These are phyloP conservation scores for Thinopyrum obtusiflorum DNA, from an alignment of 202 grass and related monocot genomes.

Conservation along the genomic window DNA sequence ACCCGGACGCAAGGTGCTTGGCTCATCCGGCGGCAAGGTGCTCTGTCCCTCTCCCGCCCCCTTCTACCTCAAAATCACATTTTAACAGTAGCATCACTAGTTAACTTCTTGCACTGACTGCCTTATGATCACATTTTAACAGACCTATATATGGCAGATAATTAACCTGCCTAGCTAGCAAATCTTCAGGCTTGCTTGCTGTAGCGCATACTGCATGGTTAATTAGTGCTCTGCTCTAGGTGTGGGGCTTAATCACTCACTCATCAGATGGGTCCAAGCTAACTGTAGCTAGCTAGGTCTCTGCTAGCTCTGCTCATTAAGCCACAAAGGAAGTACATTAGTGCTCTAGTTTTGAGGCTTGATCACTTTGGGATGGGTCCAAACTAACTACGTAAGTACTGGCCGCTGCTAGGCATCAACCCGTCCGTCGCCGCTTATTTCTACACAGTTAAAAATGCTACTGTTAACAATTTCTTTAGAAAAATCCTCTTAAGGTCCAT, in stretches of 20 bases:
- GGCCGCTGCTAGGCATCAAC: neutral
- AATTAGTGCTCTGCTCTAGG: neutral
- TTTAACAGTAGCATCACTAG: too few relatives aligned
- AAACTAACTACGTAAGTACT: constrained; percentile 12
- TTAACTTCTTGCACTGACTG: too few relatives aligned
- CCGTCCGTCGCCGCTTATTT: constrained; percentile 4
- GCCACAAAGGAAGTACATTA: neutral
- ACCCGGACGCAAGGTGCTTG: too few relatives aligned
- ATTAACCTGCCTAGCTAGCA: constrained; percentile 25
- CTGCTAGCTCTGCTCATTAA: too few relatives aligned
- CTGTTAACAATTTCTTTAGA: neutral
- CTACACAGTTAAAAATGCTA: neutral
- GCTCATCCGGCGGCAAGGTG: too few relatives aligned
- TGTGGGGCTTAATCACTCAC: neutral
- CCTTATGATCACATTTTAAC: neutral
- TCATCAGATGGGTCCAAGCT: constrained; percentile 40
- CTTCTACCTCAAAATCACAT: too few relatives aligned
- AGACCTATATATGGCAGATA: neutral
- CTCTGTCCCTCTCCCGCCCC: too few relatives aligned
- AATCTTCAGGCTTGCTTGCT: neutral
- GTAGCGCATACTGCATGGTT: constrained; percentile 10
- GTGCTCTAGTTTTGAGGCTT: constrained; percentile 27
- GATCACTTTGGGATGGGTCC: constrained; percentile 35
- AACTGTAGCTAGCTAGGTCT: constrained; percentile 20
- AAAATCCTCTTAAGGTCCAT: neutral